These are phyloP conservation scores for Cryptococcus sp. DNA, from an alignment of 1,284 basidiomycete genomes.

Conservation along the genomic window DNA sequence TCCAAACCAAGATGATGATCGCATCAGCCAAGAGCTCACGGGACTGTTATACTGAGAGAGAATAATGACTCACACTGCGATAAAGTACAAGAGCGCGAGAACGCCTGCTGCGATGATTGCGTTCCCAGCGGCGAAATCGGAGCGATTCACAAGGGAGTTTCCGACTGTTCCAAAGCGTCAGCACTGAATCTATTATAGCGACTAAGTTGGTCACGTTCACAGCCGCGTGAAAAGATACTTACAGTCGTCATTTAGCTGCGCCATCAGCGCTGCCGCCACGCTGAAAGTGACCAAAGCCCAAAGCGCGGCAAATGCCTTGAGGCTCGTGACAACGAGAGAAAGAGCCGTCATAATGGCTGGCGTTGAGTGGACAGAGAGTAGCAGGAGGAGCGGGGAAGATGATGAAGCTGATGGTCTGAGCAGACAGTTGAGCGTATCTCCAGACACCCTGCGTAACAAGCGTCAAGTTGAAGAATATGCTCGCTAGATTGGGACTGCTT, in stretches of 20 bases:
- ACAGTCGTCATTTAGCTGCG: conserved; percentile 23
- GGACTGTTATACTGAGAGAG: not conserved
- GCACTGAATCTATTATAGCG: not conserved
- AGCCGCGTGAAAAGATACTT: not conserved
- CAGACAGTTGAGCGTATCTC: too few species aligned
- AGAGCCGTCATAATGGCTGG: conserved; percentile 19
- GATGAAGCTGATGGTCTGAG: too few species aligned
- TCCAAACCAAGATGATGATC: not conserved
- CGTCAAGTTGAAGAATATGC: too few species aligned
- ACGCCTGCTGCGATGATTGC: conserved; percentile 38
- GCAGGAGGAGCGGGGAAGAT: too few species aligned
- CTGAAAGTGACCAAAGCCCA: conserved; percentile 33
- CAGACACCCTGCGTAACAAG: too few species aligned
- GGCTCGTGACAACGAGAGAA: conserved; percentile 23
- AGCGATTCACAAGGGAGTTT: conserved; percentile 13
- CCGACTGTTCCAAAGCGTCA: conserved; percentile 11
- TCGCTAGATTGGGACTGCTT: too few species aligned
- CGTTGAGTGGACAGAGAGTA: too few species aligned
- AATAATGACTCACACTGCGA: conserved; percentile 26
- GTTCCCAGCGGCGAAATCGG: conserved; percentile 30
- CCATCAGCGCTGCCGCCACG: conserved; percentile 26
- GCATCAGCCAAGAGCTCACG: not conserved
- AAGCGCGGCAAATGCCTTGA: conserved; percentile 32
- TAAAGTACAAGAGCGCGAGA: conserved; percentile 32
- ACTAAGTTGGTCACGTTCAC: not conserved